Evolutionary conservation across 768 basidiomycete genomes (phyloP).

Genomic region (Naganishia randhawae): DNA sequence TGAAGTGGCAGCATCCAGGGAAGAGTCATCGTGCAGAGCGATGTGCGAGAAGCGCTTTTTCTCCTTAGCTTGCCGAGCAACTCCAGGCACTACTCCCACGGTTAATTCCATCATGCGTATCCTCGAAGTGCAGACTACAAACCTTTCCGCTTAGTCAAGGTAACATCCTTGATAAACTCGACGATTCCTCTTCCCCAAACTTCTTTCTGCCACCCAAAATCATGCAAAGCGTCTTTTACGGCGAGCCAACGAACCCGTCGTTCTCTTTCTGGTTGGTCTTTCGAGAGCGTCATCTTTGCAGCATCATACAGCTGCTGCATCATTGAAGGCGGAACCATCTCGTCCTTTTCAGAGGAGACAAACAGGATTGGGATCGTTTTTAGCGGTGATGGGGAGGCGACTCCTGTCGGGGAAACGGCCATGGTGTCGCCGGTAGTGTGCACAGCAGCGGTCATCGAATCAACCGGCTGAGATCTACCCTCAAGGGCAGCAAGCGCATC

Average conservation of each 20-base stretch:
- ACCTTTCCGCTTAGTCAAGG: neutral
- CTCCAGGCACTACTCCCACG: no score
- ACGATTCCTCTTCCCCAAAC: slow-evolving; percentile 45
- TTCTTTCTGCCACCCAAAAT: slow-evolving; percentile 51
- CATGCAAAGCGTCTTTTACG: slow-evolving; percentile 52
- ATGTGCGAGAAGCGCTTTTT: no score
- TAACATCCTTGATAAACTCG: slow-evolving; percentile 31
- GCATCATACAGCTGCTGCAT: slow-evolving; percentile 45
- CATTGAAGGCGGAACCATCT: slow-evolving; percentile 55
- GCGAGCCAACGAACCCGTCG: slow-evolving; percentile 38
- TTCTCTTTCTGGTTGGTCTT: neutral
- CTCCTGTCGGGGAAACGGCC: neutral
- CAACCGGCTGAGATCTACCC: slow-evolving; percentile 15
- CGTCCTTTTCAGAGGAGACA: slow-evolving; percentile 52
- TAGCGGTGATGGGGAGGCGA: neutral
- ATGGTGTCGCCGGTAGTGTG: neutral
- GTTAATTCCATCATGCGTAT: no score
- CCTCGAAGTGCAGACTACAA: no score
- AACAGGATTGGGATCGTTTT: slow-evolving; percentile 28
- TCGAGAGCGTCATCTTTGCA: neutral
- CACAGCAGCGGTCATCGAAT: neutral
- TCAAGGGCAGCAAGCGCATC: slow-evolving; percentile 52
- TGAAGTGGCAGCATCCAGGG: no score
- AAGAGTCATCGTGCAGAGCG: no score
- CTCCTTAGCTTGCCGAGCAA: no score